phyloP scores from a whole-genome alignment of 371 early-diverging fungal genomes.

The Apophysomyces sp. region DNA sequence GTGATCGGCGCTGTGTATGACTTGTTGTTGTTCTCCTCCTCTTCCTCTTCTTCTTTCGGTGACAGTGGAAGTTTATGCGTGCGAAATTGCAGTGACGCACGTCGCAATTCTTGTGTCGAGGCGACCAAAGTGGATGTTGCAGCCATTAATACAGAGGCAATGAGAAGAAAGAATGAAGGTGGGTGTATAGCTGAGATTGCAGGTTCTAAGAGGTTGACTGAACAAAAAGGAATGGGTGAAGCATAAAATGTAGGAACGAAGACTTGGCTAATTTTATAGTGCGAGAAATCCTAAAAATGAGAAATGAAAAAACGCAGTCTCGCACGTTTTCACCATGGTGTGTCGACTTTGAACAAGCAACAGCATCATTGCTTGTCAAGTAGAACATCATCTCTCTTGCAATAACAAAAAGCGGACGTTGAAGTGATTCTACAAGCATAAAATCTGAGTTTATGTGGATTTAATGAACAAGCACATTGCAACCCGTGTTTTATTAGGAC shows the following conservation, averaged over 20 bases:
- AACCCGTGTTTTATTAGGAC: not conserved
- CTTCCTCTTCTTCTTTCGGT: conserved; percentile 1
- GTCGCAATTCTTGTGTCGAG: not conserved
- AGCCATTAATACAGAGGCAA: not conserved
- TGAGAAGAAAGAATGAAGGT: not conserved
- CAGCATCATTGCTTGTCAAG: no score
- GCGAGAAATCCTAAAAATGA: not conserved
- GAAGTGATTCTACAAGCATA: no score
- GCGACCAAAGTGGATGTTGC: not conserved
- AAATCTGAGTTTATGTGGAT: no score
- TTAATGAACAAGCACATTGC: no score
- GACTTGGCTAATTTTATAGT: not conserved
- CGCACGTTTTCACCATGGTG: no score
- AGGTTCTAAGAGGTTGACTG: not conserved
- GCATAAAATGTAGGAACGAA: not conserved
- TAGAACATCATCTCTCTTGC: no score
- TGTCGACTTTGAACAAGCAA: no score
- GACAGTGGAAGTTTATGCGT: not conserved
- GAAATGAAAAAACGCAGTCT: no score
- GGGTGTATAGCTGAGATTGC: not conserved
- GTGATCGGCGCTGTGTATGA: not conserved
- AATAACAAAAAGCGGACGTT: no score
- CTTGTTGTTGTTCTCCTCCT: not conserved
- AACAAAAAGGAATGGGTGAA: not conserved
- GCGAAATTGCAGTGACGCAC: not conserved